These are phyloP conservation scores for Yarrowia sp. DNA, from an alignment of 805 yeast genomes.

Conservation along the genomic window DNA sequence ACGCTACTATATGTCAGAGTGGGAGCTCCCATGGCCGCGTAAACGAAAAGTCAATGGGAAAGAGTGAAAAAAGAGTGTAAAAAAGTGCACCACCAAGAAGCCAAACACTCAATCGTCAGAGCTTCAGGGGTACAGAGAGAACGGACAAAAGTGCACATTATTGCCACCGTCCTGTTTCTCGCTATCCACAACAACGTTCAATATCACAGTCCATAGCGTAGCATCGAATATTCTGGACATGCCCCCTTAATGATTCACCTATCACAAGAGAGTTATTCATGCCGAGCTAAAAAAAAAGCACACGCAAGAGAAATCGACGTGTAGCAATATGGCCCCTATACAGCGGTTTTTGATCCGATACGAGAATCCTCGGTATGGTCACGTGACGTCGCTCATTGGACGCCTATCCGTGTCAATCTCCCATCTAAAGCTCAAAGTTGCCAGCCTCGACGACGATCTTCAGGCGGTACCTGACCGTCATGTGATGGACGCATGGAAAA, in stretches of 20 bases:
- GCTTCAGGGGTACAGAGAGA: too few relatives aligned
- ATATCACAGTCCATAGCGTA: background rate
- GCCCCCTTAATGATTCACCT: background rate
- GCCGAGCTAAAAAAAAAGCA: background rate
- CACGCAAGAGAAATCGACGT: background rate
- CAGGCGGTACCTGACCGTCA: slow-evolving; percentile 20
- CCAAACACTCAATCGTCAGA: background rate
- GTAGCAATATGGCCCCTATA: too few relatives aligned
- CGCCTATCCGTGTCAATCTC: background rate
- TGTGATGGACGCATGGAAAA: slow-evolving; percentile 4
- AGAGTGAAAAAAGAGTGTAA: background rate
- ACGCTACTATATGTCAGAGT: slow-evolving; percentile 9
- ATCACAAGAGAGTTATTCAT: slow-evolving; percentile 14
- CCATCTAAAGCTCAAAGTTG: background rate
- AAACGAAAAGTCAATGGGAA: background rate
- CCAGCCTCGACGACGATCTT: background rate
- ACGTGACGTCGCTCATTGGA: slow-evolving; percentile 5
- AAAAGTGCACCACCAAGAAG: background rate
- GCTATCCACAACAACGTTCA: background rate
- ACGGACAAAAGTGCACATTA: background rate
- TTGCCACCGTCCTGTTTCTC: too few relatives aligned
- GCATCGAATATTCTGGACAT: background rate
- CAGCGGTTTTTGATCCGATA: too few relatives aligned
- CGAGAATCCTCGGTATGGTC: background rate
- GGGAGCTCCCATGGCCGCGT: background rate